phyloP scores from a whole-genome alignment of 75 land plant species.

The Gnetum montanum region DNA sequence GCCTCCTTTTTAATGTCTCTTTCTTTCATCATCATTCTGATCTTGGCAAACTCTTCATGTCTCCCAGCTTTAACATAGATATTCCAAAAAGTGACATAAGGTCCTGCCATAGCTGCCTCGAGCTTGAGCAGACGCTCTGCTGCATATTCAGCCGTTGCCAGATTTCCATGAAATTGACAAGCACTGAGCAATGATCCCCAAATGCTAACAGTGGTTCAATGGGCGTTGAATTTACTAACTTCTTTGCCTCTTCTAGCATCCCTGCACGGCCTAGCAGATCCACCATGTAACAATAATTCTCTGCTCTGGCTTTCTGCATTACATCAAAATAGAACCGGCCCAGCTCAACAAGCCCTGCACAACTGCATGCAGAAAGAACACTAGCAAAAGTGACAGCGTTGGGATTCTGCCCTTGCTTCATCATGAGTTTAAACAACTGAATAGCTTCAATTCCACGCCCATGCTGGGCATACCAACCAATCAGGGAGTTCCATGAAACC shows the following conservation, averaged over 20 bases:
- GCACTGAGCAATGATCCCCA: constrained; percentile 8
- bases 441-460: background rate
- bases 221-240: constrained; percentile 8
- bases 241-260: constrained; percentile 3
- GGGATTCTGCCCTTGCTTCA: background rate
- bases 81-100: constrained; percentile 7
- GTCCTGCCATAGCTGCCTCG: constrained; percentile 3
- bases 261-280: constrained; percentile 15
- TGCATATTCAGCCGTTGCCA: background rate
- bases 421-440: background rate
- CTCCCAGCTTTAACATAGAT: constrained; percentile 12
- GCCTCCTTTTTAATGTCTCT: background rate
- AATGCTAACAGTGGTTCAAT: background rate
- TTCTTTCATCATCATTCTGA: constrained; percentile 13
- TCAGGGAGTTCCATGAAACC: background rate
- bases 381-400: background rate
- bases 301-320: background rate
- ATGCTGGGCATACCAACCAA: background rate
- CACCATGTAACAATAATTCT: constrained; percentile 12
- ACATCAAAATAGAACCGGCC: background rate
- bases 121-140: constrained; percentile 2
- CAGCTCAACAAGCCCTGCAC: background rate
- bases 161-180: constrained; percentile 3
- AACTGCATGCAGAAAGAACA: background rate
- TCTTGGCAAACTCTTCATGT: constrained; percentile 1